A percentile compares a stretch with the other conserved stretches of the same genome.
phyloP scores from a whole-genome alignment of 345 rosid species.

The Linum lewisii region DNA sequence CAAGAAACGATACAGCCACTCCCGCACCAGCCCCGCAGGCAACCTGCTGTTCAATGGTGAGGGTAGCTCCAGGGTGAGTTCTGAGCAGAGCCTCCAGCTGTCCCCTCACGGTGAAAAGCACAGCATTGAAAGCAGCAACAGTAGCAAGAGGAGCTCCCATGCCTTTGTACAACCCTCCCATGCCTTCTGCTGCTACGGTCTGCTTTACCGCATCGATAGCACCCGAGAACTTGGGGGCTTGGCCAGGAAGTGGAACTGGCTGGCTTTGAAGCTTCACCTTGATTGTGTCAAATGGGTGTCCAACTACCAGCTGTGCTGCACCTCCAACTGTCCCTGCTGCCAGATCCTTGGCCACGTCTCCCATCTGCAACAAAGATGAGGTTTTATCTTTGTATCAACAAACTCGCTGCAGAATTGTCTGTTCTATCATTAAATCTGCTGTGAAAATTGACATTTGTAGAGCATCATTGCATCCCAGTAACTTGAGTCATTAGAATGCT shows the following conservation, averaged over 20 bases:
- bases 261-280: constrained; percentile 99
- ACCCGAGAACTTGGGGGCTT: constrained; percentile 58
- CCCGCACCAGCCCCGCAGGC: constrained; percentile 91
- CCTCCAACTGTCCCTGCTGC: constrained; percentile 93
- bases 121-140: constrained; percentile 95
- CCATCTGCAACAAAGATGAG: constrained; percentile 71
- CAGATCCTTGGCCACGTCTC: constrained; percentile 75
- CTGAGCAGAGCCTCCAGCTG: constrained; percentile 82
- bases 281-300: constrained; percentile 98
- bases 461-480: no score
- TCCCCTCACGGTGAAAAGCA: constrained; percentile 86
- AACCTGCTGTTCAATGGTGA: constrained; percentile 70
- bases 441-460: no score
- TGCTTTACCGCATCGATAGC: constrained; percentile 90
- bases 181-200: constrained; percentile 87
- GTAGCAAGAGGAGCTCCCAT: constrained; percentile 99
- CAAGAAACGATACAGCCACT: constrained; percentile 85
- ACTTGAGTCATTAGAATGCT: no score
- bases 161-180: constrained; percentile 87
- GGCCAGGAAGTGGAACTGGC: constrained; percentile 74
- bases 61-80: constrained; percentile 72
- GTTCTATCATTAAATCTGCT: no score
- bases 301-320: constrained; percentile 74
- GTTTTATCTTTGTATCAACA: no score
- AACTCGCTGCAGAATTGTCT: no score